These are phyloP conservation scores for Leptodermis oblonga DNA, from an alignment of 257 asterid genomes.

Conservation along the genomic window DNA sequence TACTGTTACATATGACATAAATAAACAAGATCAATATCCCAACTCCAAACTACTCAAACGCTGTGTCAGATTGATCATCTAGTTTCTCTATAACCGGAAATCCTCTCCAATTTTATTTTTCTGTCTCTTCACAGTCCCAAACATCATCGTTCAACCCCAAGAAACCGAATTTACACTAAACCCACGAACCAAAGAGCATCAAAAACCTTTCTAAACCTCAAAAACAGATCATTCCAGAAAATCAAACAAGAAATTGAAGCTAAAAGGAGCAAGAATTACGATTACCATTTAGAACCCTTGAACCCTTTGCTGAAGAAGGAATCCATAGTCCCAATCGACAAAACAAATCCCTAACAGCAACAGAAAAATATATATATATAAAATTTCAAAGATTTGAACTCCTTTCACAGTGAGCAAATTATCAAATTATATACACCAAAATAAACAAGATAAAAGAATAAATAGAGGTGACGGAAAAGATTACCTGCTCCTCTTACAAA, in stretches of 20 bases:
- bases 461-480: neutral
- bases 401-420: no score
- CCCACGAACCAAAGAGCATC: constrained; percentile 10
- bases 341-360: neutral
- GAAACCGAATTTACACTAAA: neutral
- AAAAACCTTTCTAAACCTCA: constrained; percentile 16
- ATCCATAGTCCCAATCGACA: constrained; percentile 43
- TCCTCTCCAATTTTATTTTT: neutral
- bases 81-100: neutral
- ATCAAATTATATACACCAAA: neutral
- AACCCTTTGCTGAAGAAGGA: constrained; percentile 79
- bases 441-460: neutral
- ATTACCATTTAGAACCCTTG: constrained; percentile 84
- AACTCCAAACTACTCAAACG: neutral
- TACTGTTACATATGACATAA: constrained; percentile 42
- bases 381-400: neutral
- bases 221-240: constrained; percentile 1
- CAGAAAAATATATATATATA: neutral
- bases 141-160: neutral
- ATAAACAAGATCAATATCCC: constrained; percentile 14
- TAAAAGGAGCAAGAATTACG: neutral
- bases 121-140: neutral
- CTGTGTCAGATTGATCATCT: neutral
- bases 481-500: constrained; percentile 34
- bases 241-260: neutral